A percentile compares a stretch with the other conserved stretches of the same genome.
These are phyloP conservation scores for Cladosporium halotolerans DNA, from an alignment of 2,329 filamentous ascomycete species.

Conservation along the genomic window DNA sequence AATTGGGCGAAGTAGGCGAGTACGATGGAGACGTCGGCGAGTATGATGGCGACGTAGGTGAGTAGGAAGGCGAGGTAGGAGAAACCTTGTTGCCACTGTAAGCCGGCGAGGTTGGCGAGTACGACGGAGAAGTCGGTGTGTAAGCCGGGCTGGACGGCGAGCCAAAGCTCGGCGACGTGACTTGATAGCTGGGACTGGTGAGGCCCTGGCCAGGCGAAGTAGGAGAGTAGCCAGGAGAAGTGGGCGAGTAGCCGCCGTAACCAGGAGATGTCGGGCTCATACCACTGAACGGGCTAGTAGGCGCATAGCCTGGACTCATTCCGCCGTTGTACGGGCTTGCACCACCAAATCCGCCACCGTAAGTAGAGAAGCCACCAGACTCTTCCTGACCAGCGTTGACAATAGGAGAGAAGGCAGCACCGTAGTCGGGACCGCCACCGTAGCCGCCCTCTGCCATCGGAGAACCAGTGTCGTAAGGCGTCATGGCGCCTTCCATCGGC, in stretches of 20 bases:
- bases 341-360: conserved; percentile 54
- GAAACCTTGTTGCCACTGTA: conserved; percentile 23
- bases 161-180: conserved; percentile 46
- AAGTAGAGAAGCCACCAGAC: conserved; percentile 52
- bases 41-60: conserved; percentile 61
- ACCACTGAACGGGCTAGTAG: conserved; percentile 34
- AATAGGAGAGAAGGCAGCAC: conserved; percentile 67
- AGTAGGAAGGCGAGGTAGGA: conserved; percentile 59
- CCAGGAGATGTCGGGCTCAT: conserved; percentile 72
- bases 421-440: conserved; percentile 57
- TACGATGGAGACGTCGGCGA: conserved; percentile 59
- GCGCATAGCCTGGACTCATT: conserved; percentile 34
- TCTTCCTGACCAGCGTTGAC: conserved; percentile 56
- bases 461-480: conserved; percentile 76
- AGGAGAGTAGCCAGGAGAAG: conserved; percentile 27
- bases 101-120: conserved; percentile 32
- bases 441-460: conserved; percentile 56
- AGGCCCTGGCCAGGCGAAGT: conserved; percentile 46
- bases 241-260: conserved; percentile 28
- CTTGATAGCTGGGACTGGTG: conserved; percentile 49
- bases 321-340: conserved; percentile 64
- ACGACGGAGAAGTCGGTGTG: conserved; percentile 32
- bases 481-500: conserved; percentile 71
- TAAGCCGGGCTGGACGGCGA: conserved; percentile 50
- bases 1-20: conserved; percentile 55